Base-by-base conservation (phyloP, 1,284 basidiomycete genomes). In the Chalciporus sp. region DNA sequence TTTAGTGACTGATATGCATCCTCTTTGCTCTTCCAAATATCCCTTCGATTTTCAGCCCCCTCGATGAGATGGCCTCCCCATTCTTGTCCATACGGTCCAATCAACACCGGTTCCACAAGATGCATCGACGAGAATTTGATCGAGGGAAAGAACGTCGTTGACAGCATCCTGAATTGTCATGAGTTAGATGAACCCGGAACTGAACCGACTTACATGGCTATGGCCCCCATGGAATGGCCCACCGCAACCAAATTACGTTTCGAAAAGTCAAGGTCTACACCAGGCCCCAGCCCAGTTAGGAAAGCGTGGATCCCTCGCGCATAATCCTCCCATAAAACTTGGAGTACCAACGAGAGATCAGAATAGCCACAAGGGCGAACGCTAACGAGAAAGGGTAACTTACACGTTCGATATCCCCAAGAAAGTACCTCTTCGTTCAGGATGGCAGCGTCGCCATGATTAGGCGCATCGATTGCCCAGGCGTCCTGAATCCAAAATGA, bases 61-160 rank as follows among this genome's bases (percentile, higher is more conserved):
- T 12, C 26, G 19, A n/a, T 16, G 14, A 42, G n/a, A 6, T 17
- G 9, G 0, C n/a, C 8, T 17, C 27, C 27, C 10, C 16, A 39
- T 10, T 29, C 12, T n/a, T 19, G 4, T 1, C 5, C 6, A 3
- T 28, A 17, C 1, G 31, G 20, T 14, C 20, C 29, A 7, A 43
- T 0, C 9, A 56, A 33, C 11, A 2, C n/a, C 1, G 55, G 42
- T 23, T 54, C 50, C 1, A 60, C 19, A 9, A 60, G 28, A 29
- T 60, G 47, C 3, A 57, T 19, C 10, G 49, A 57, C 4, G 50
- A 46, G n/a, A 60, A 28, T 28, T 42, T 42, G 17, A 56, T 31
- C 40, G 14, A 29, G 5, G 52, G 54, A 44, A 17, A 37, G 29
- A 37, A 52, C 2, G 43, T 47, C 5, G 52, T 40, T 2, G 19